Conservation (phyloP, 805 yeast genomes). For the Metschnikowia henanensis region DNA sequence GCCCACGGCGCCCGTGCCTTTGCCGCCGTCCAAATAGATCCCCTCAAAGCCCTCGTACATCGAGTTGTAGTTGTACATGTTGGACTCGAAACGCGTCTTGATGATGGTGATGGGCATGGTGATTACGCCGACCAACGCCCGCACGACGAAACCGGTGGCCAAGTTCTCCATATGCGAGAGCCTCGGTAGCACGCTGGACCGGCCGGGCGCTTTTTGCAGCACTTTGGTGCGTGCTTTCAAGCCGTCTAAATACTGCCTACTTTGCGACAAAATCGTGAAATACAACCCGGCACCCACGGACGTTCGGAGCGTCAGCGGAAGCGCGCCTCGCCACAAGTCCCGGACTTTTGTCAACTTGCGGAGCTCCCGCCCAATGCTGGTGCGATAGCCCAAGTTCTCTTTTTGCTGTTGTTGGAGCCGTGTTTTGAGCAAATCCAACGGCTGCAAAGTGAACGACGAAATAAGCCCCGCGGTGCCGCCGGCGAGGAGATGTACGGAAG, state of each 20-base stretch:
- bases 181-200: constrained; percentile 56
- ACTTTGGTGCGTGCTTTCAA: constrained; percentile 15
- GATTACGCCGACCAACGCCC: constrained; percentile 79
- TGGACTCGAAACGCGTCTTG: constrained; percentile 88
- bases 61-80: constrained; percentile 66
- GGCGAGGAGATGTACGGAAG: constrained; percentile 59
- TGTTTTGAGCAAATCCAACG: constrained; percentile 86
- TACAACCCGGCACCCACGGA: constrained; percentile 90
- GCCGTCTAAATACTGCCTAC: constrained; percentile 52
- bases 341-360: constrained; percentile 38
- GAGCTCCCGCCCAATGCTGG: constrained; percentile 42
- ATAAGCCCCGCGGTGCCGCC: constrained; percentile 86
- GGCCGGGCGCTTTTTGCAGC: constrained; percentile 24
- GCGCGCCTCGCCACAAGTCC: constrained; percentile 89
- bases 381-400: constrained; percentile 19
- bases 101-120: constrained; percentile 95
- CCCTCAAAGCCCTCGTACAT: constrained; percentile 57
- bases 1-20: constrained; percentile 32
- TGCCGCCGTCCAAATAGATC: constrained; percentile 40
- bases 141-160: constrained; percentile 70
- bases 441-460: constrained; percentile 80
- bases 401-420: constrained; percentile 63
- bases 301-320: constrained; percentile 88
- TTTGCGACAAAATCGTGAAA: constrained; percentile 64
- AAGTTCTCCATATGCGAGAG: constrained; percentile 70